Conservation (phyloP, 305 asterid species). For the Plantago coronopus region DNA sequence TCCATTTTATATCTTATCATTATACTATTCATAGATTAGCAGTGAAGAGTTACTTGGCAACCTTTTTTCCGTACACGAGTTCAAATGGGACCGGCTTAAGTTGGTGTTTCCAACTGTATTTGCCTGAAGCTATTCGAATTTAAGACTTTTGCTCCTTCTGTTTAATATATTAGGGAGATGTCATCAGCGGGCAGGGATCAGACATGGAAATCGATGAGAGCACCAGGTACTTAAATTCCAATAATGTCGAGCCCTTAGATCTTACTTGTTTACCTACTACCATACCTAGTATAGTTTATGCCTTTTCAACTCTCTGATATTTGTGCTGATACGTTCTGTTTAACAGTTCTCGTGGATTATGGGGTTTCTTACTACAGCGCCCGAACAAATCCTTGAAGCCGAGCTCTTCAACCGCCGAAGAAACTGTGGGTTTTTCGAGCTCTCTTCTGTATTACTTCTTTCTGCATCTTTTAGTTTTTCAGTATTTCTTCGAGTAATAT, state of each 20-base stretch:
- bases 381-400: slow-evolving; percentile 46
- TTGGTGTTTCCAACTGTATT: too few relatives aligned
- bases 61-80: too few relatives aligned
- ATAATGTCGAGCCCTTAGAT: background rate
- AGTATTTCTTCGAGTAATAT: too few relatives aligned
- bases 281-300: background rate
- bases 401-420: slow-evolving; percentile 39
- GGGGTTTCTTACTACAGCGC: slow-evolving; percentile 56
- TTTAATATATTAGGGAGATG: slow-evolving; percentile 51
- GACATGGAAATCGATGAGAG: slow-evolving; percentile 38
- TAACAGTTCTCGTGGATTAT: slow-evolving; percentile 58
- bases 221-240: slow-evolving; percentile 48
- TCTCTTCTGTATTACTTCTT: too few relatives aligned
- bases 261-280: slow-evolving; percentile 1
- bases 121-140: too few relatives aligned
- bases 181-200: slow-evolving; percentile 41
- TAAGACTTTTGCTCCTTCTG: slow-evolving; percentile 19
- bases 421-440: slow-evolving; percentile 38
- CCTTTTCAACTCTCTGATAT: slow-evolving; percentile 22
- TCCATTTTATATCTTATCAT: too few relatives aligned
- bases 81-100: too few relatives aligned
- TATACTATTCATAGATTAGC: too few relatives aligned
- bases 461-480: slow-evolving; percentile 9
- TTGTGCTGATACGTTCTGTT: slow-evolving; percentile 26
- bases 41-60: too few relatives aligned